Percentiles rank a stretch among this genome's conserved stretches.
Conservation (phyloP, 2,329 filamentous ascomycete species). For the Thelonectria rubi region DNA sequence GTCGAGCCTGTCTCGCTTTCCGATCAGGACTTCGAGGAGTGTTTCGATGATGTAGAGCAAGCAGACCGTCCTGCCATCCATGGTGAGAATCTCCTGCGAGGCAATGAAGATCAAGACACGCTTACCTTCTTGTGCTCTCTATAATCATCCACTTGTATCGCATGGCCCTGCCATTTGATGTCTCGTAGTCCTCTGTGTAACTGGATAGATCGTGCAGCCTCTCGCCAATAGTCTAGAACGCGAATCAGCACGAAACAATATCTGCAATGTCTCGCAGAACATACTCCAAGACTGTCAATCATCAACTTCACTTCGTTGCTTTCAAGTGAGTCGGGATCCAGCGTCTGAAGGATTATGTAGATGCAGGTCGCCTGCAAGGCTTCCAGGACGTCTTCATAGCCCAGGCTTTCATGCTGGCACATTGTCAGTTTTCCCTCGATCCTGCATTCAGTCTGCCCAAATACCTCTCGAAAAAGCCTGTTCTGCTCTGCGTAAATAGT, state of each 20-base stretch:
- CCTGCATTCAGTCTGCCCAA: background rate
- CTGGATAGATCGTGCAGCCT: background rate
- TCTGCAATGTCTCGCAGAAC: background rate
- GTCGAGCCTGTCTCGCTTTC: background rate
- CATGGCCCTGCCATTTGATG: background rate
- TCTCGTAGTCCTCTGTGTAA: constrained; percentile 5
- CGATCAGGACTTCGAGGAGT: constrained; percentile 28
- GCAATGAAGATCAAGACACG: background rate
- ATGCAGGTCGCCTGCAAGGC: constrained; percentile 21
- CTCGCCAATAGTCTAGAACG: background rate
- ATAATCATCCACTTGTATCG: constrained; percentile 22
- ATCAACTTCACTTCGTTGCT: constrained; percentile 22
- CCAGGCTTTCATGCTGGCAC: constrained; percentile 8
- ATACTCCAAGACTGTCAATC: constrained; percentile 19
- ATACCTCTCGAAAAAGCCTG: constrained; percentile 24
- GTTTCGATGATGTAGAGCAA: constrained; percentile 28
- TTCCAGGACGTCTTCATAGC: constrained; percentile 12
- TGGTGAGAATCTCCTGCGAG: background rate
- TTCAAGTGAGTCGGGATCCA: constrained; percentile 16
- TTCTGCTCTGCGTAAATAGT: constrained; percentile 31
- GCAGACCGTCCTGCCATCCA: constrained; percentile 15
- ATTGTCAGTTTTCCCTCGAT: background rate
- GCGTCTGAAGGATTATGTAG: constrained; percentile 25
- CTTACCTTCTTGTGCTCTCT: constrained; percentile 29
- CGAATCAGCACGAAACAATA: background rate